Conservation (phyloP, 805 yeast genomes). For the Candida pini region DNA sequence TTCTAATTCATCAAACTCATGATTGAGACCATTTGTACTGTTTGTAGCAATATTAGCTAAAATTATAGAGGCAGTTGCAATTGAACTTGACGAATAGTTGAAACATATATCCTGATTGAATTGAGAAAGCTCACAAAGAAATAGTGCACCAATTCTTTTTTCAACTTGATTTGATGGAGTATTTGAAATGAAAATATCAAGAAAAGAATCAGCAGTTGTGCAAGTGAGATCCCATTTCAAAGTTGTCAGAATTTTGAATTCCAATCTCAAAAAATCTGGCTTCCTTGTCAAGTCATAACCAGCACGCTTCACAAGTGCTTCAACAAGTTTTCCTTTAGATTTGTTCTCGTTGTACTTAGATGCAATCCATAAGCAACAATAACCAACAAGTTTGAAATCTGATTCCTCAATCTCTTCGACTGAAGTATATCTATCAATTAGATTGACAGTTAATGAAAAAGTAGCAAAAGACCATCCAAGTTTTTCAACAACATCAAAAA, state of each 20-base stretch:
- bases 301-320: constrained; percentile 26
- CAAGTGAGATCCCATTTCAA: constrained; percentile 60
- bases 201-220: constrained; percentile 58
- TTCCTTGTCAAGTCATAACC: constrained; percentile 23
- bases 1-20: constrained; percentile 28
- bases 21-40: constrained; percentile 28
- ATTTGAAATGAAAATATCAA: constrained; percentile 45
- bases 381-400: constrained; percentile 34
- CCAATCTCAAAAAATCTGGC: constrained; percentile 53
- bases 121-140: constrained; percentile 61
- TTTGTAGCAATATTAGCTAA: constrained; percentile 42
- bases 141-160: constrained; percentile 50
- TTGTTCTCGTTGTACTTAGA: constrained; percentile 43
- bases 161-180: constrained; percentile 34
- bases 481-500: constrained; percentile 26
- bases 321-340: constrained; percentile 40
- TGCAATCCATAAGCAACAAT: constrained; percentile 43
- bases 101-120: constrained; percentile 56
- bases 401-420: constrained; percentile 27
- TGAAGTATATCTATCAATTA: constrained; percentile 36
- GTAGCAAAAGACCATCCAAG: constrained; percentile 29
- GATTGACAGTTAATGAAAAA: constrained; percentile 32
- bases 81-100: constrained; percentile 38
- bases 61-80: constrained; percentile 47
- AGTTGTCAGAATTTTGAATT: constrained; percentile 56